Percentiles rank a stretch among this genome's conserved stretches.
These are phyloP conservation scores for Thelonectria discophora DNA, from an alignment of 2,329 filamentous ascomycete genomes.

Conservation along the genomic window DNA sequence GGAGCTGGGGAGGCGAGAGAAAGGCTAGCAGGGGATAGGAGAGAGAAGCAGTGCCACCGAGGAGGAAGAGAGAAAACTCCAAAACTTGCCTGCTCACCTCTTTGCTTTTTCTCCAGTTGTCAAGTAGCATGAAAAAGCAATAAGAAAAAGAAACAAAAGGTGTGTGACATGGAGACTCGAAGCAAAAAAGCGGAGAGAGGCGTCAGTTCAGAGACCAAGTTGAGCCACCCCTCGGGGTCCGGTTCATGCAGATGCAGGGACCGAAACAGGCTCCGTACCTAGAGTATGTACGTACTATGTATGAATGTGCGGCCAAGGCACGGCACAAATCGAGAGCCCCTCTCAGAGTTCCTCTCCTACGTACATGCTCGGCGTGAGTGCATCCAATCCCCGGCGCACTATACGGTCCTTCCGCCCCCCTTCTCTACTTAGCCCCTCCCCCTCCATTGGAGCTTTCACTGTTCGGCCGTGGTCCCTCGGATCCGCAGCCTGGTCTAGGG, in stretches of 20 bases:
- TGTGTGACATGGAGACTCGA: conserved; percentile 3
- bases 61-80: no score
- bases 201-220: conserved; percentile 10
- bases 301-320: neutral
- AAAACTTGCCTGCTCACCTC: no score
- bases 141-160: neutral
- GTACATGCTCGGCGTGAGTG: conserved; percentile 3
- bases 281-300: conserved; percentile 16
- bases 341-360: neutral
- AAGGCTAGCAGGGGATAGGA: conserved; percentile 28
- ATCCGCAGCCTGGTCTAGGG: conserved; percentile 29
- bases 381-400: neutral
- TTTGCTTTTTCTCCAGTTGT: neutral
- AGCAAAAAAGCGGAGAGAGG: conserved; percentile 12
- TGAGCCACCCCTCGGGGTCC: conserved; percentile 32
- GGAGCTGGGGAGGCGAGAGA: conserved; percentile 31
- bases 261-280: conserved; percentile 28
- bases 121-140: neutral
- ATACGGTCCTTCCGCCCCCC: neutral
- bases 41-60: neutral
- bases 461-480: conserved; percentile 3
- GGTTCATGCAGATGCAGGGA: conserved; percentile 38
- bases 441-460: conserved; percentile 20
- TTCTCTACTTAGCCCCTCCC: conserved; percentile 1
- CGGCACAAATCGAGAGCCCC: no score